These are phyloP conservation scores for Limnanthes douglasii DNA, from an alignment of 345 rosid species.

Conservation along the genomic window DNA sequence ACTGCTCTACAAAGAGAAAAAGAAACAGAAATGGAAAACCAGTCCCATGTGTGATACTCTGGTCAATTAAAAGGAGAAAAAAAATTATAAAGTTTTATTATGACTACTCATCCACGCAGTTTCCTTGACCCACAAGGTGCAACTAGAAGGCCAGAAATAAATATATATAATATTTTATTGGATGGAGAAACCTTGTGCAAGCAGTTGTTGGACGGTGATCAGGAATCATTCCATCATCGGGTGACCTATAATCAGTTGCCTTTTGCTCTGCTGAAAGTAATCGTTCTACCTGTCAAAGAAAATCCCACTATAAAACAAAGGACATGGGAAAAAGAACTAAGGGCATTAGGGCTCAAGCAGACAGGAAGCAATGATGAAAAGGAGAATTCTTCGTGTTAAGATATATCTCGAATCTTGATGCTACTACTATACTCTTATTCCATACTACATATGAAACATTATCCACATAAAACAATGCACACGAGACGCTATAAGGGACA, in stretches of 20 bases:
- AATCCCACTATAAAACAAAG: conserved; percentile 5
- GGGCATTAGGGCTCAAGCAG: neutral
- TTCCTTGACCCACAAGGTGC: too few relatives aligned
- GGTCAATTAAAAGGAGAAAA: too few relatives aligned
- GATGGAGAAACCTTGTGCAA: conserved; percentile 61
- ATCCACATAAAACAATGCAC: neutral
- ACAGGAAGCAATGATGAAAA: neutral
- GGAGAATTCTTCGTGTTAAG: too few relatives aligned
- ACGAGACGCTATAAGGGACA: conserved; percentile 5
- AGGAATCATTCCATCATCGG: conserved; percentile 89
- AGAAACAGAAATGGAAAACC: too few relatives aligned
- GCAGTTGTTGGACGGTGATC: conserved; percentile 98
- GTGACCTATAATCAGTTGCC: conserved; percentile 81
- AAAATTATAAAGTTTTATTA: too few relatives aligned
- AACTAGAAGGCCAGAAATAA: neutral
- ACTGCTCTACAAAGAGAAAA: too few relatives aligned
- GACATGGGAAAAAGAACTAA: neutral
- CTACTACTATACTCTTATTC: too few relatives aligned
- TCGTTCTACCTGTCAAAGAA: conserved; percentile 63
- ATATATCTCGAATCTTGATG: too few relatives aligned
- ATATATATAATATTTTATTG: too few relatives aligned
- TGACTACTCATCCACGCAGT: conserved; percentile 1
- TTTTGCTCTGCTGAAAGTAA: conserved; percentile 89
- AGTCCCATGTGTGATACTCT: too few relatives aligned
- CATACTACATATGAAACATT: too few relatives aligned